phyloP scores from a whole-genome alignment of 345 rosid species.

The Gossypioides kirkii region DNA sequence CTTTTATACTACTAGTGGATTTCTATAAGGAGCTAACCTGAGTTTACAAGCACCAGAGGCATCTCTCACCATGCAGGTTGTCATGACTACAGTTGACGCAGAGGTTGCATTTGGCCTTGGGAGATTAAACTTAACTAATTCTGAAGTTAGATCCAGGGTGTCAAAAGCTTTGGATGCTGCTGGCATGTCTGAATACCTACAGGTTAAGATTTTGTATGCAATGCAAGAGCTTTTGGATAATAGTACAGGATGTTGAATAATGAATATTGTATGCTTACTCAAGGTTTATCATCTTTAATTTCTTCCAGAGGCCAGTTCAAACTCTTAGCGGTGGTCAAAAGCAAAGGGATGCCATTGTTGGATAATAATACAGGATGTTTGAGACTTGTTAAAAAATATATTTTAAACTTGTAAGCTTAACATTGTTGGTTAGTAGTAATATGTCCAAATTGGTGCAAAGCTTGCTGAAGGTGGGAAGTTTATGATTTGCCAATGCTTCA shows the following conservation, averaged over 20 bases:
- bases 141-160: conserved; percentile 63
- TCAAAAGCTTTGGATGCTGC: conserved; percentile 63
- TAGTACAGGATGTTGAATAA: neutral
- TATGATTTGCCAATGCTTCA: too few species aligned
- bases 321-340: conserved; percentile 97
- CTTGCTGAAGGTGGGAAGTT: too few species aligned
- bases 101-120: conserved; percentile 95
- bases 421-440: too few species aligned
- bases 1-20: neutral
- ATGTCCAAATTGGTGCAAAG: too few species aligned
- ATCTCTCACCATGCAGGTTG: conserved; percentile 46
- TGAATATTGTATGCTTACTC: neutral
- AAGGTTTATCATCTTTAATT: conserved; percentile 12
- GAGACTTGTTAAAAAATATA: too few species aligned
- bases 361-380: too few species aligned
- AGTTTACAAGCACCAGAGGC: neutral
- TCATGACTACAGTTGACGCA: conserved; percentile 94
- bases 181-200: conserved; percentile 64
- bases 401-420: too few species aligned
- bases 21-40: neutral
- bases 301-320: conserved; percentile 77
- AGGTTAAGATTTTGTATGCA: conserved; percentile 33
- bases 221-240: neutral
- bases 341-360: conserved; percentile 88
- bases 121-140: conserved; percentile 45